A percentile compares a stretch with the other conserved stretches of the same genome.
phyloP scores from a whole-genome alignment of 78 protist species.

The Monosiga brevicollis region DNA sequence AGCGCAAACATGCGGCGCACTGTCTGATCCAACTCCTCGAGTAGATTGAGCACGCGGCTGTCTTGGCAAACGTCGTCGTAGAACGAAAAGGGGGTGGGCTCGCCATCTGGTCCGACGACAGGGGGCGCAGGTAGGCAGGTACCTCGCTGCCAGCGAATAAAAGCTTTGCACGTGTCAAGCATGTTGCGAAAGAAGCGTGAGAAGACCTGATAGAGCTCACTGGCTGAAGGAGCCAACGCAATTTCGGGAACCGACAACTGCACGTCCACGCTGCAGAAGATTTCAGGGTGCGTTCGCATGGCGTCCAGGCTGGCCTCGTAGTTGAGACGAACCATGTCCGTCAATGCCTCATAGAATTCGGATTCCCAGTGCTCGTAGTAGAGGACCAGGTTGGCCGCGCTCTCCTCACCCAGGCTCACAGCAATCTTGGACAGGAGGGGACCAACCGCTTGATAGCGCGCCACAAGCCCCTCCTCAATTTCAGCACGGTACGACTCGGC shows the following conservation, averaged over 20 bases:
- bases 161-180: slow-evolving; percentile 37
- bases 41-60: background rate
- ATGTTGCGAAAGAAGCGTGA: slow-evolving; percentile 12
- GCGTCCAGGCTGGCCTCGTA: background rate
- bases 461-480: slow-evolving; percentile 6
- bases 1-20: background rate
- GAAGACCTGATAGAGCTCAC: slow-evolving; percentile 41
- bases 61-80: slow-evolving; percentile 29
- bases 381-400: slow-evolving; percentile 11
- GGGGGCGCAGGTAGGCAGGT: slow-evolving; percentile 54
- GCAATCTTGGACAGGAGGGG: slow-evolving; percentile 57
- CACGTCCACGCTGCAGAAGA: slow-evolving; percentile 48
- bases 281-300: background rate
- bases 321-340: background rate
- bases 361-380: slow-evolving; percentile 73
- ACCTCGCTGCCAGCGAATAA: slow-evolving; percentile 75
- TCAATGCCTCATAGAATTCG: slow-evolving; percentile 34
- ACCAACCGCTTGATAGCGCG: slow-evolving; percentile 37
- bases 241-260: slow-evolving; percentile 37
- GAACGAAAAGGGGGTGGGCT: slow-evolving; percentile 39
- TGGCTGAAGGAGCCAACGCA: slow-evolving; percentile 27
- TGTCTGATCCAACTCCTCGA: background rate
- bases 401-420: slow-evolving; percentile 24
- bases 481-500: slow-evolving; percentile 12
- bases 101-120: slow-evolving; percentile 29